phyloP scores from a whole-genome alignment of 768 basidiomycete genomes.

The Phaeolepiota aurea region DNA sequence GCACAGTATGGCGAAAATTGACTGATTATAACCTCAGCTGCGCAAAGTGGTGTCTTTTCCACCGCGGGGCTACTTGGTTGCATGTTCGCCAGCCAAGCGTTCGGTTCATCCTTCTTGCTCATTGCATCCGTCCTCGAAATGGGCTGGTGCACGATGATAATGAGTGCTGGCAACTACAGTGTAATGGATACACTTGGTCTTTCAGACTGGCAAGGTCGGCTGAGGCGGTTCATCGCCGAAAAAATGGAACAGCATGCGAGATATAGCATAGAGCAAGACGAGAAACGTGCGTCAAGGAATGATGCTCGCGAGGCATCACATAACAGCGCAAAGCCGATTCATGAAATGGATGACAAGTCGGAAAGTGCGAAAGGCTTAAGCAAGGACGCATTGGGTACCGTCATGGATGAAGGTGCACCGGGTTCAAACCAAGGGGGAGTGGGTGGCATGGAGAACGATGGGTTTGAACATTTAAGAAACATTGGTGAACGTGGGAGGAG shows the following conservation, averaged over 20 bases:
- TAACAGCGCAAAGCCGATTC: too few relatives aligned
- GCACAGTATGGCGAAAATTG: not conserved
- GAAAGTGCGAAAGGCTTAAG: not conserved
- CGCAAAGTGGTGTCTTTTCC: constrained; percentile 14
- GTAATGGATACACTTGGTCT: constrained; percentile 11
- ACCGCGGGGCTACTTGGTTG: constrained; percentile 9
- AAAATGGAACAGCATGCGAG: not conserved
- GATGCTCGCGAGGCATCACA: not conserved
- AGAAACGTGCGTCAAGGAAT: not conserved
- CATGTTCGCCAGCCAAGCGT: constrained; percentile 11
- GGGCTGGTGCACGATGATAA: constrained; percentile 13
- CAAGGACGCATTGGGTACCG: not conserved
- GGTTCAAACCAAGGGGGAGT: not conserved
- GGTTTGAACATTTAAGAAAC: too few relatives aligned
- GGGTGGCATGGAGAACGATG: too few relatives aligned
- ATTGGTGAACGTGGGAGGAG: too few relatives aligned
- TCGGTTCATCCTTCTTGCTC: constrained; percentile 15
- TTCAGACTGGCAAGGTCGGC: not conserved
- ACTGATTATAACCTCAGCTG: too few relatives aligned
- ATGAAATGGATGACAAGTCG: too few relatives aligned
- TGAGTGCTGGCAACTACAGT: constrained; percentile 10
- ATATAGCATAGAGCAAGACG: not conserved
- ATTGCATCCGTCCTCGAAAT: constrained; percentile 13
- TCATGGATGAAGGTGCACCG: not conserved
- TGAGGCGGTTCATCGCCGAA: not conserved